These are phyloP conservation scores for Ophiocordyceps camponoti-leonardi DNA, from an alignment of 2,329 filamentous ascomycete species.

Conservation along the genomic window DNA sequence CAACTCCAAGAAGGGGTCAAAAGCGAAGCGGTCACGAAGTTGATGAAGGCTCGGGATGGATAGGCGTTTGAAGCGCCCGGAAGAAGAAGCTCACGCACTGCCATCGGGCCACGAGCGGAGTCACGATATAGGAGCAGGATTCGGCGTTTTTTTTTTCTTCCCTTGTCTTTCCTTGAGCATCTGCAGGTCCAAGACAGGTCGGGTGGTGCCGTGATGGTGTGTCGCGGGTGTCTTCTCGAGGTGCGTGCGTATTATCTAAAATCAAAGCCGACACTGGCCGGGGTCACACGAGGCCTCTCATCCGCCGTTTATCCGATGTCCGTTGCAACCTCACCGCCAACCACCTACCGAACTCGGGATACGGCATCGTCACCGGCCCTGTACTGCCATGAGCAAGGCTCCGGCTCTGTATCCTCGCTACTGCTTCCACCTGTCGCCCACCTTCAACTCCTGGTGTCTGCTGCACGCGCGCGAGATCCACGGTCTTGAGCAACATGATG, in stretches of 20 bases:
- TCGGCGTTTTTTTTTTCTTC: not conserved
- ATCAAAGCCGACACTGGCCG: not conserved
- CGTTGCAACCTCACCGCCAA: not conserved
- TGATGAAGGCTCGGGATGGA: not conserved
- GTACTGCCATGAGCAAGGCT: constrained; percentile 33
- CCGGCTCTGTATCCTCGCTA: constrained; percentile 38
- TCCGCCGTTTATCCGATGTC: not conserved
- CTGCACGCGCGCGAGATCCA: constrained; percentile 33
- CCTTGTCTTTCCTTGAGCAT: not conserved
- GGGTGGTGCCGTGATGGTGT: not conserved
- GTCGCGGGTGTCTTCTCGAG: not conserved
- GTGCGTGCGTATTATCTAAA: no score
- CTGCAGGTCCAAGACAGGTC: not conserved
- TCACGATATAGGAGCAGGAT: not conserved
- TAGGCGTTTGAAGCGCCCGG: not conserved
- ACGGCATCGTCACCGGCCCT: not conserved
- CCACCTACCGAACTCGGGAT: not conserved
- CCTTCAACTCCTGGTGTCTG: constrained; percentile 41
- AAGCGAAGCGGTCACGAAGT: not conserved
- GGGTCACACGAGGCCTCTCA: not conserved
- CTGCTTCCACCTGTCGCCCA: constrained; percentile 46
- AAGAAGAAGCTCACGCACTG: not conserved
- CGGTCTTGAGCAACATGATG: constrained; percentile 25
- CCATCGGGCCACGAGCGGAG: not conserved
- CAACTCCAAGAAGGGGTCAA: not conserved